These are phyloP conservation scores for Cercis canadensis DNA, from an alignment of 306 rosid genomes.

Conservation along the genomic window DNA sequence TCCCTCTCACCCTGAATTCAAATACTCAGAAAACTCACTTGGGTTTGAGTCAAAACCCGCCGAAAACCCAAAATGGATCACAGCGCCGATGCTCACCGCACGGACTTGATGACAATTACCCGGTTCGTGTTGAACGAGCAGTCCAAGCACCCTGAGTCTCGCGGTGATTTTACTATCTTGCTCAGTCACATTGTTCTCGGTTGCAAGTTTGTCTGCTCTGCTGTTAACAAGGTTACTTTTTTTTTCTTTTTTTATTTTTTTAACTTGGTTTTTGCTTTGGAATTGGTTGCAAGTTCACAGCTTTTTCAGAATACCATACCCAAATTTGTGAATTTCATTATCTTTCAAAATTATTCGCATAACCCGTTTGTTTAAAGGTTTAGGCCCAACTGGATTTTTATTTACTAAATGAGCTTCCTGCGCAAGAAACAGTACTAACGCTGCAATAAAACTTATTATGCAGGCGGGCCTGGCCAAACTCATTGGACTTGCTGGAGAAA, in stretches of 20 bases:
- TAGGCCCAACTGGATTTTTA: too few species aligned
- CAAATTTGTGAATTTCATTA: background rate
- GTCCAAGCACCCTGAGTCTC: slow-evolving; percentile 81
- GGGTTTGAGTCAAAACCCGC: background rate
- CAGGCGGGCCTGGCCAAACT: slow-evolving; percentile 99
- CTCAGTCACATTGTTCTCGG: slow-evolving; percentile 97
- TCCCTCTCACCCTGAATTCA: background rate
- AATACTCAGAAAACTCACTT: background rate
- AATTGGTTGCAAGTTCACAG: background rate
- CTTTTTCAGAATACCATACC: background rate
- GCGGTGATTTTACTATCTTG: slow-evolving; percentile 93
- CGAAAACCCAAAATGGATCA: slow-evolving; percentile 66
- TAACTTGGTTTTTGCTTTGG: background rate
- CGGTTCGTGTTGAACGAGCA: slow-evolving; percentile 92
- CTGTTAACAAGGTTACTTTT: slow-evolving; percentile 75
- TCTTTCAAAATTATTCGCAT: background rate
- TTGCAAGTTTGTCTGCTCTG: slow-evolving; percentile 92
- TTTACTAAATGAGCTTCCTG: too few species aligned
- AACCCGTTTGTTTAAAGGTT: too few species aligned
- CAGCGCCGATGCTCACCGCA: slow-evolving; percentile 81
- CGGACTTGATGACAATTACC: slow-evolving; percentile 96
- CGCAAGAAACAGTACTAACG: too few species aligned
- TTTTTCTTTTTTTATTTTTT: too few species aligned
- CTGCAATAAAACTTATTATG: background rate
- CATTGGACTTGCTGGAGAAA: slow-evolving; percentile 98